Percentiles rank a stretch among this genome's conserved stretches.
These are phyloP conservation scores for Cryptococcus sp. DNA, from an alignment of 1,284 basidiomycete species.

Conservation along the genomic window DNA sequence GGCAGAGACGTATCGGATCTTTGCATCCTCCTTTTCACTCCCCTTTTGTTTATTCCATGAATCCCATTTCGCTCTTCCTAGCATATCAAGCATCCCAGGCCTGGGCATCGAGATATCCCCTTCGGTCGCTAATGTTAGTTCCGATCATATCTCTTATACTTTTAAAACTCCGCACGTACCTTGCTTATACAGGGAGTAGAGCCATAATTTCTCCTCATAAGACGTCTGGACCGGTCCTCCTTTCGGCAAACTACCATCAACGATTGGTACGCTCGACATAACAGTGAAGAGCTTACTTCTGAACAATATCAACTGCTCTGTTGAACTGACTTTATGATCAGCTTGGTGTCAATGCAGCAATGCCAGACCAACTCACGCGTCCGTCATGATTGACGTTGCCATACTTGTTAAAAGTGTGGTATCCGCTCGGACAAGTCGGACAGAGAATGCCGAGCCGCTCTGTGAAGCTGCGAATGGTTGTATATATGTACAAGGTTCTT, in stretches of 20 bases:
- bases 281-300: slow-evolving; percentile 47
- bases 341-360: neutral
- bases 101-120: slow-evolving; percentile 35
- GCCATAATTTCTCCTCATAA: slow-evolving; percentile 91
- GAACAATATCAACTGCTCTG: slow-evolving; percentile 90
- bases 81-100: slow-evolving; percentile 59
- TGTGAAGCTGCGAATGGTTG: no score
- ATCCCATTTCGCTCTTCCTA: slow-evolving; percentile 95
- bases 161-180: slow-evolving; percentile 52
- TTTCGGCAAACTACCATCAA: slow-evolving; percentile 66
- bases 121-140: slow-evolving; percentile 34
- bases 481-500: no score
- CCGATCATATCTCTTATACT: neutral
- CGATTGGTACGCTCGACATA: neutral
- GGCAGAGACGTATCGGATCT: slow-evolving; percentile 83
- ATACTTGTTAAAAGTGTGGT: no score
- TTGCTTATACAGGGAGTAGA: slow-evolving; percentile 96
- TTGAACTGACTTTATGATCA: slow-evolving; percentile 65
- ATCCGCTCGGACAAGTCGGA: no score
- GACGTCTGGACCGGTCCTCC: slow-evolving; percentile 92
- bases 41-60: slow-evolving; percentile 91
- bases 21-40: slow-evolving; percentile 71
- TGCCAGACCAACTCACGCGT: no score
- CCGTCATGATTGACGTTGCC: no score
- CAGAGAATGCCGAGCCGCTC: no score